Percentiles rank a stretch among this genome's conserved stretches.
phyloP scores from a whole-genome alignment of 1,284 basidiomycete genomes.

The Butyriboletus appendiculatus region DNA sequence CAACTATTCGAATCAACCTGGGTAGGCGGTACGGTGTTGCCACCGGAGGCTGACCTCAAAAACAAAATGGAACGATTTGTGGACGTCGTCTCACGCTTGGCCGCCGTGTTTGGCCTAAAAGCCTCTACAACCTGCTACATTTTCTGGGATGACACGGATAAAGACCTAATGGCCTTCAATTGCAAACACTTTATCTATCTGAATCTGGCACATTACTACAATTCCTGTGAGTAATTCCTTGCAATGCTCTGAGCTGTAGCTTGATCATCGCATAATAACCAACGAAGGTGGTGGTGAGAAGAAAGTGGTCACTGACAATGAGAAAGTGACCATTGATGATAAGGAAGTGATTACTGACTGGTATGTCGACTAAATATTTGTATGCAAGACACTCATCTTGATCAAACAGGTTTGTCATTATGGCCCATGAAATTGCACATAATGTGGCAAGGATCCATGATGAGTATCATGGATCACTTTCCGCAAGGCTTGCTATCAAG shows the following conservation, averaged over 20 bases:
- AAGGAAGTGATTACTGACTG: conserved; percentile 11
- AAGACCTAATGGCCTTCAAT: conserved; percentile 31
- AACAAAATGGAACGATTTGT: neutral
- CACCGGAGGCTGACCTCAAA: neutral
- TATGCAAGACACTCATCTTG: neutral
- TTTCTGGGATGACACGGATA: conserved; percentile 25
- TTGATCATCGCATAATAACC: neutral
- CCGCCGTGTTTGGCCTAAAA: conserved; percentile 7
- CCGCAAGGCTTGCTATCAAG: conserved; percentile 5
- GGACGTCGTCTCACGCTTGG: neutral
- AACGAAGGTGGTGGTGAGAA: too few relatives aligned
- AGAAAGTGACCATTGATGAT: neutral
- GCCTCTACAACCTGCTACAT: conserved; percentile 14
- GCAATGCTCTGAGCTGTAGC: too few relatives aligned
- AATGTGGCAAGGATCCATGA: conserved; percentile 19
- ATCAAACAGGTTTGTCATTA: conserved; percentile 23
- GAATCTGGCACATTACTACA: conserved; percentile 25
- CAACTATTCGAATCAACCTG: neutral
- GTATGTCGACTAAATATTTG: conserved; percentile 1
- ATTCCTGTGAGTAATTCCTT: conserved; percentile 4
- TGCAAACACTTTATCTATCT: conserved; percentile 22
- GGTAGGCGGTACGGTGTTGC: neutral
- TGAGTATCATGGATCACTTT: conserved; percentile 22
- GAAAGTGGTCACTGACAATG: too few relatives aligned
- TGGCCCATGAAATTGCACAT: conserved; percentile 29